Base-by-base conservation (phyloP, 768 basidiomycete genomes). In the Auricularia auricula-judae region DNA sequence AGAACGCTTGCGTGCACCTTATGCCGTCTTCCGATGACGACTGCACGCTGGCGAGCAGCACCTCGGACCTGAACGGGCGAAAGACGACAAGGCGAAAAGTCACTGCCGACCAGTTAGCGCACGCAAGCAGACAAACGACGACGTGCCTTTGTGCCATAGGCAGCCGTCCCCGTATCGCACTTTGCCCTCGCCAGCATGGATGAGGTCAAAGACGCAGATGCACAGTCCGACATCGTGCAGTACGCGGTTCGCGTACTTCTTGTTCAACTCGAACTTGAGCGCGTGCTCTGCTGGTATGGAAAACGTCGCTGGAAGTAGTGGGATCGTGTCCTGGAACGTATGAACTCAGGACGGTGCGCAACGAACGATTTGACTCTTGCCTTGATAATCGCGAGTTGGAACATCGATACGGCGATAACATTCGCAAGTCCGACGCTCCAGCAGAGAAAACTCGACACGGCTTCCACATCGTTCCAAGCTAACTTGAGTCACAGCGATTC, bases 141-240 rank as follows among this genome's bases (percentile, higher is more conserved):
- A 62, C 67, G 66, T 62, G 95, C 95, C 84, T 81, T 90, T 93
- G 72, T 98, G 94, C 88, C 94, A 98, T 71, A 96, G 77, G 71
- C 86, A 87, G 0, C 96, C 96, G 74, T 99, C 96, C 0, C 96
- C 95, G 70, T 95, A 97, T 42, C 93, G 82, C 3, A 99, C 87
- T 67, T 89, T 94, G 1, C 96, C 96, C 71, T 98, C 94, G 1
- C 92, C 88, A 1, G 86, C 89, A 67, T 92, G 84, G 0, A 86
- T 77, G 47, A 99, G 76, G 73, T 98, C 96, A 66, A 93, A 97
- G 0, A 93, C 84, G 65, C 87, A 91, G 62, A 98, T 83, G 67
- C 92, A 95, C 29, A 99, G 82, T 1, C 96, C 96, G 64, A 96
- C 87, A 64, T 93, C 89, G 70, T 94, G 91, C 18, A 98, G 76